Evolutionary conservation across 2,329 filamentous ascomycete species (phyloP).

Genomic region (Tricladium varicosporioides): DNA sequence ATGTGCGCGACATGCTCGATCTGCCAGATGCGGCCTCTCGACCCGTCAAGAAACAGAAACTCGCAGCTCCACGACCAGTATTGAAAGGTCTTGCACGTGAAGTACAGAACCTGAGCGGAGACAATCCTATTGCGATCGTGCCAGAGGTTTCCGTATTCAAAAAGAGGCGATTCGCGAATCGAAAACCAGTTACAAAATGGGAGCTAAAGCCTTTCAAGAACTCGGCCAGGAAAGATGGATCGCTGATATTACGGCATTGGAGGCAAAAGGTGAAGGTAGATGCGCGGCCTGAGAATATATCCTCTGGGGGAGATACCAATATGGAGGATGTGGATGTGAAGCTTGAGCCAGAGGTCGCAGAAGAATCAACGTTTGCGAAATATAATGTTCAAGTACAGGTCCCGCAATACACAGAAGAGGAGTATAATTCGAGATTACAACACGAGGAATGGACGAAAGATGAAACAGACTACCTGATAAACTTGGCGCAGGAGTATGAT

Average conservation of each 20-base stretch:
- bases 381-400: constrained; percentile 81
- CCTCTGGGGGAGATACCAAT: constrained; percentile 38
- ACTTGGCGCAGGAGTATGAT: constrained; percentile 73
- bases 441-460: constrained; percentile 82
- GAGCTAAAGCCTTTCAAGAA: constrained; percentile 72
- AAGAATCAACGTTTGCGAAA: constrained; percentile 70
- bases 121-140: constrained; percentile 66
- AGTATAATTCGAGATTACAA: constrained; percentile 75
- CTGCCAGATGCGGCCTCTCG: constrained; percentile 61
- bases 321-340: constrained; percentile 40
- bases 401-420: constrained; percentile 80
- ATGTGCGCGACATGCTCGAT: constrained; percentile 87
- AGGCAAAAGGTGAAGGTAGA: constrained; percentile 57
- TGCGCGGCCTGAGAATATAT: constrained; percentile 20
- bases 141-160: constrained; percentile 59
- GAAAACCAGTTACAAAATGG: constrained; percentile 61
- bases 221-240: constrained; percentile 67
- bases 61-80: constrained; percentile 56
- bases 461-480: constrained; percentile 89
- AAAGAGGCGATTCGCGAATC: constrained; percentile 52
- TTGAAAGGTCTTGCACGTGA: constrained; percentile 64
- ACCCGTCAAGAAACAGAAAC: constrained; percentile 73
- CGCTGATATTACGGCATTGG: constrained; percentile 76
- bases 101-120: constrained; percentile 63
- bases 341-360: constrained; percentile 36